Conservation (phyloP, 257 asterid species). For the Solanum gandarillasii region DNA sequence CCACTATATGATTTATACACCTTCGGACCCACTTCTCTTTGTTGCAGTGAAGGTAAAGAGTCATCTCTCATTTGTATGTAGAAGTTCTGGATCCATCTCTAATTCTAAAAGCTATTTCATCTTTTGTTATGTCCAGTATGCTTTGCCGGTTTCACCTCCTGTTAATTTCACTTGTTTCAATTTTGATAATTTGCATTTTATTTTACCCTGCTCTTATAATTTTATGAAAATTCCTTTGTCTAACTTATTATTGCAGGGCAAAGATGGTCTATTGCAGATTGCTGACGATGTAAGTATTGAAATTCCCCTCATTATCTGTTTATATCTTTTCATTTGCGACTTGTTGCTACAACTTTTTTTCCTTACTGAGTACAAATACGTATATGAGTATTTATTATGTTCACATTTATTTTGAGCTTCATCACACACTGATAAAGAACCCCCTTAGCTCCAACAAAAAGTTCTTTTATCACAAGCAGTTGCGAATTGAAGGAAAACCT, state of each 20-base stretch:
- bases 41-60: conserved; percentile 74
- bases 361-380: neutral
- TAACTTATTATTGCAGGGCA: conserved; percentile 43
- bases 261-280: conserved; percentile 57
- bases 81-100: neutral
- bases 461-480: neutral
- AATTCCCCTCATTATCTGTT: neutral
- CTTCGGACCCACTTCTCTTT: conserved; percentile 95
- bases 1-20: conserved; percentile 95
- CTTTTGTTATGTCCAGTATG: neutral
- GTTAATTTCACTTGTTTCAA: neutral
- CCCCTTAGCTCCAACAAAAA: neutral
- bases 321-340: neutral
- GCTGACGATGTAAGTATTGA: conserved; percentile 84
- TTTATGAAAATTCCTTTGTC: neutral
- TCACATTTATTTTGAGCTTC: neutral
- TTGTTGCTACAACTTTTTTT: neutral
- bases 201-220: neutral
- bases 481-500: neutral
- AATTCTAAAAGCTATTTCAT: neutral
- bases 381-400: neutral
- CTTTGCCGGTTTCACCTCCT: neutral
- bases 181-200: neutral
- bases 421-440: neutral
- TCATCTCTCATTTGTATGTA: neutral